Evolutionary conservation across 495 filamentous ascomycete species (phyloP).

Genomic region (Symbiotaphrina buchneri): DNA sequence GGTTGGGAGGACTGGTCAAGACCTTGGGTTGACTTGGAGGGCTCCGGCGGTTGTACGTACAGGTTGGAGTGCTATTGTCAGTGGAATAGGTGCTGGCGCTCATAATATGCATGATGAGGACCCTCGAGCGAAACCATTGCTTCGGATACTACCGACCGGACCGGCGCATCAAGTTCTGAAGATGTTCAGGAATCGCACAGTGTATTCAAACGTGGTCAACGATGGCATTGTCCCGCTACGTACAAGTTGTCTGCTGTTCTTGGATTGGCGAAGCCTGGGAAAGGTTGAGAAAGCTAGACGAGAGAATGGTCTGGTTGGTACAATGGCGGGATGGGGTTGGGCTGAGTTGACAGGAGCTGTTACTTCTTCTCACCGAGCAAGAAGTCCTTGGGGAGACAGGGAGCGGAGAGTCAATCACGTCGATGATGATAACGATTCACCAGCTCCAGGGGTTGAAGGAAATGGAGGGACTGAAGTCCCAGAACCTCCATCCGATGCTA

Average conservation of each 20-base stretch:
- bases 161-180: conserved; percentile 73
- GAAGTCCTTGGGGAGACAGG: not conserved
- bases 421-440: conserved; percentile 8
- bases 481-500: conserved; percentile 1
- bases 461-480: conserved; percentile 3
- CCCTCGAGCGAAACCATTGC: conserved; percentile 65
- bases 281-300: conserved; percentile 85
- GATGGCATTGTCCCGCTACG: conserved; percentile 91
- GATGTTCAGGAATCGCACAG: conserved; percentile 74
- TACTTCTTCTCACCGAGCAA: conserved; percentile 20
- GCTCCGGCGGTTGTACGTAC: conserved; percentile 62
- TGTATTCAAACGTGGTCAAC: conserved; percentile 97
- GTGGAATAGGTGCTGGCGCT: conserved; percentile 44
- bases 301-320: conserved; percentile 79
- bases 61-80: conserved; percentile 73
- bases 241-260: conserved; percentile 87
- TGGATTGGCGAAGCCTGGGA: conserved; percentile 88
- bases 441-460: not conserved
- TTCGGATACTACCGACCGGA: conserved; percentile 79
- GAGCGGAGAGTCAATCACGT: conserved; percentile 10
- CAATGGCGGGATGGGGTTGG: conserved; percentile 85
- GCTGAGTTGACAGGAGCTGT: conserved; percentile 79
- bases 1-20: conserved; percentile 84
- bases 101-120: conserved; percentile 37
- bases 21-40: conserved; percentile 85